A percentile compares a stretch with the other conserved stretches of the same genome.
Conservation (phyloP, 164 flowering plant genomes). For the Malania oleifera region DNA sequence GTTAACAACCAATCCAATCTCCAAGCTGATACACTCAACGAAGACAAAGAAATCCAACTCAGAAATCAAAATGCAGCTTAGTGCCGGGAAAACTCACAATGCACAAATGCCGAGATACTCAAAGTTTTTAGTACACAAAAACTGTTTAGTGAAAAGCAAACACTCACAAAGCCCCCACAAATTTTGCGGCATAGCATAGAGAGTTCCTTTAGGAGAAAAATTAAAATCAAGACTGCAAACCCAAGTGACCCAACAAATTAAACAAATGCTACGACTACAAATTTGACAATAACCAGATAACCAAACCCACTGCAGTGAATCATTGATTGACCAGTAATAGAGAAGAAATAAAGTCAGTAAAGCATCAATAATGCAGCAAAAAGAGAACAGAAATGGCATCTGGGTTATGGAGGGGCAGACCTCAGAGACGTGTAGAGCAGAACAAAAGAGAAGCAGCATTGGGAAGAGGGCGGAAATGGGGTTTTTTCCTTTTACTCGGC, state of each 20-base stretch:
- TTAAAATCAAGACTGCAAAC: neutral
- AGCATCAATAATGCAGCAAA: neutral
- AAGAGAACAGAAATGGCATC: constrained; percentile 9
- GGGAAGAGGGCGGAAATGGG: neutral
- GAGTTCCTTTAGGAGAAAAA: neutral
- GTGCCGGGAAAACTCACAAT: too few species aligned
- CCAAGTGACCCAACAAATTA: neutral
- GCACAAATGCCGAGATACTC: too few species aligned
- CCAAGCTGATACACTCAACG: neutral
- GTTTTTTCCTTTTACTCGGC: too few species aligned
- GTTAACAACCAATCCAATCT: neutral
- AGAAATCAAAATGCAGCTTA: neutral
- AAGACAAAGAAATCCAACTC: neutral
- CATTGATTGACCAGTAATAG: neutral
- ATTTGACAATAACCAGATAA: neutral
- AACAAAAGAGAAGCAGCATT: constrained; percentile 6
- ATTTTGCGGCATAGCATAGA: neutral
- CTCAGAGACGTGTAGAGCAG: constrained; percentile 14
- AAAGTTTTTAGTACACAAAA: too few species aligned
- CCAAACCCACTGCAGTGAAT: neutral
- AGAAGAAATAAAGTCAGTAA: neutral
- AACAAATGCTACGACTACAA: neutral
- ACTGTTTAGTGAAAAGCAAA: neutral
- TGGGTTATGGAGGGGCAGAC: constrained; percentile 5
- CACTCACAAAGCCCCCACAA: neutral